These are phyloP conservation scores for Diaporthe destruens DNA, from an alignment of 2,329 filamentous ascomycete genomes.

Conservation along the genomic window DNA sequence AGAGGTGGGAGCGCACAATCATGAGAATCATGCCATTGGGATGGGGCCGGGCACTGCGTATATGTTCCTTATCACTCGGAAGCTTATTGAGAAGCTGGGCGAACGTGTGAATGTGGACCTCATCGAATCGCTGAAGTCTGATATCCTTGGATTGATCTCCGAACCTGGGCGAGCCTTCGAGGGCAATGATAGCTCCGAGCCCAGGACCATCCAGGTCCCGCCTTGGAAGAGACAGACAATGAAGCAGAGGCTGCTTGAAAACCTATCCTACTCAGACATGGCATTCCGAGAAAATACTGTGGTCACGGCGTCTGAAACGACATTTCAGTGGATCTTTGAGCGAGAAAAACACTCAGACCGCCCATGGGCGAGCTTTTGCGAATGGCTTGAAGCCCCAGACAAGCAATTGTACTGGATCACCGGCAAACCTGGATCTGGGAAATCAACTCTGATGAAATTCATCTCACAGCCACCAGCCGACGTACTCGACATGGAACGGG, in stretches of 20 bases:
- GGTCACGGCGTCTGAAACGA: not conserved
- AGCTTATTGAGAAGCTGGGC: not conserved
- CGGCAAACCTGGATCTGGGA: slow-evolving; percentile 24
- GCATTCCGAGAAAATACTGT: not conserved
- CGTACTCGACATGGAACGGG: too few relatives aligned
- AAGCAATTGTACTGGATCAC: slow-evolving; percentile 14
- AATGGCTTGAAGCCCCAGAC: slow-evolving; percentile 18
- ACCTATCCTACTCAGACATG: not conserved
- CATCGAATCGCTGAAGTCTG: not conserved
- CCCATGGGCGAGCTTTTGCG: slow-evolving; percentile 12
- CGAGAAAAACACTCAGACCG: not conserved
- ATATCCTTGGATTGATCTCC: not conserved
- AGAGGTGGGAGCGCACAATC: not conserved
- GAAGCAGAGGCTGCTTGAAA: not conserved
- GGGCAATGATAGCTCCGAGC: not conserved
- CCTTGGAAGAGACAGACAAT: not conserved
- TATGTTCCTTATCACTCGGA: not conserved
- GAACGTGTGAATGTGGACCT: not conserved
- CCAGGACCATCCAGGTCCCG: not conserved
- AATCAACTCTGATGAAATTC: slow-evolving; percentile 24
- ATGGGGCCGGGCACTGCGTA: not conserved
- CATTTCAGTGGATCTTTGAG: not conserved
- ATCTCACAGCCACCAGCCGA: not conserved
- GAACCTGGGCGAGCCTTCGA: not conserved
- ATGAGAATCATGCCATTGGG: not conserved